Evolutionary conservation across 106 monocot genomes (phyloP).

Genomic region (Dioscorea dumetorum): DNA sequence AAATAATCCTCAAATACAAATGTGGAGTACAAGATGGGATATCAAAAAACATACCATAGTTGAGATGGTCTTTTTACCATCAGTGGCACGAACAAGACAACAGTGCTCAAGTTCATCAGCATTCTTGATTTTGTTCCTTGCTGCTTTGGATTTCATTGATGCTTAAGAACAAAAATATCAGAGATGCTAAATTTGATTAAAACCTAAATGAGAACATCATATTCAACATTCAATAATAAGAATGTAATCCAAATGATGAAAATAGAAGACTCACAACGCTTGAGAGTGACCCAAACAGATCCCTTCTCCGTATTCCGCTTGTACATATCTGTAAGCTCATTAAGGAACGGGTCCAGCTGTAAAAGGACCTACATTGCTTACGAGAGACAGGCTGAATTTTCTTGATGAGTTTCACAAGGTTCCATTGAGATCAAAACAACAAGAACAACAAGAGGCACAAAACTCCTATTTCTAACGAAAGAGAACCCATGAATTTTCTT

Average conservation of each 20-base stretch:
- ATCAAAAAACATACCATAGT: constrained; percentile 46
- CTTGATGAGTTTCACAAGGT: too few species aligned
- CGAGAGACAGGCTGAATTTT: background rate
- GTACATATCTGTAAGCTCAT: constrained; percentile 85
- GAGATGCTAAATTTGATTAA: too few species aligned
- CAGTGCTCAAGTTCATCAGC: constrained; percentile 63
- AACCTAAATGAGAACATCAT: too few species aligned
- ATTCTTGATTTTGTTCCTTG: constrained; percentile 41
- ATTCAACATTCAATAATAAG: background rate
- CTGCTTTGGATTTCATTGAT: constrained; percentile 58
- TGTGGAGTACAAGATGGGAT: background rate
- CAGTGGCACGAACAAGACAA: constrained; percentile 91
- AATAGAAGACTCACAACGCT: constrained; percentile 46
- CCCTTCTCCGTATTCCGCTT: constrained; percentile 70
- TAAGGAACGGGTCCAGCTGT: constrained; percentile 81
- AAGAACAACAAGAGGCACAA: too few species aligned
- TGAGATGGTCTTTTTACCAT: constrained; percentile 86
- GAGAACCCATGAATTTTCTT: too few species aligned
- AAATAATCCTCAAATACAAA: too few species aligned
- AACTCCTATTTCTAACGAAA: too few species aligned
- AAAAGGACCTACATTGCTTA: constrained; percentile 53
- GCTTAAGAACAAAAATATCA: constrained; percentile 22
- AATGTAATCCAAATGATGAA: background rate
- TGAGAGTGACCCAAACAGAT: constrained; percentile 93
- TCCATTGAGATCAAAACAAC: too few species aligned